Evolutionary conservation across 345 rosid species (phyloP).

Genomic region (Rhodomyrtus tomentosa): DNA sequence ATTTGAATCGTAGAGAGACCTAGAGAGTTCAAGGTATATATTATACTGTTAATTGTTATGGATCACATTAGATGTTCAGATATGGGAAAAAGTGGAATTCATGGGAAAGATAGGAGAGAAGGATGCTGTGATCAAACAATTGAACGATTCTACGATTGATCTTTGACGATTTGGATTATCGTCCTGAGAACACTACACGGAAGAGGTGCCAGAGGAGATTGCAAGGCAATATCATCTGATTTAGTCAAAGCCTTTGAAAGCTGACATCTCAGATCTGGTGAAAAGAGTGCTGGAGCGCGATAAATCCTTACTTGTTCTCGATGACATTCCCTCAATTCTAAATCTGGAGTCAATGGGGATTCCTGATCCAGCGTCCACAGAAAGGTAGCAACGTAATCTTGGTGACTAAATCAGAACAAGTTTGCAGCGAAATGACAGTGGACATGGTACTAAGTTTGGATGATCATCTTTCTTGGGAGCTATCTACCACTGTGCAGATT

Average conservation of each 20-base stretch:
- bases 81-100: background rate
- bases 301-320: background rate
- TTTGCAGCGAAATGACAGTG: background rate
- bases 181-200: background rate
- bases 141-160: fast-evolving
- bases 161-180: background rate
- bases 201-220: background rate
- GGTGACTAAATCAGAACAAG: background rate
- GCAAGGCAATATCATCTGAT: background rate
- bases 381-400: background rate
- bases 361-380: background rate
- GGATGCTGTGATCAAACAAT: background rate
- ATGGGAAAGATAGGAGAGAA: background rate
- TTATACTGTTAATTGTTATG: background rate
- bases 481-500: background rate
- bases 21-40: background rate
- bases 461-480: background rate
- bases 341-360: fast-evolving
- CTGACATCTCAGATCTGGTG: background rate
- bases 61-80: fast-evolving
- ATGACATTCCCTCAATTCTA: background rate
- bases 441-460: background rate
- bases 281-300: background rate
- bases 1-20: background rate
- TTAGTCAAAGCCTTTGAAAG: background rate